Evolutionary conservation across 2,329 filamentous ascomycete genomes (phyloP).

Genomic region (Calycina herbarum): DNA sequence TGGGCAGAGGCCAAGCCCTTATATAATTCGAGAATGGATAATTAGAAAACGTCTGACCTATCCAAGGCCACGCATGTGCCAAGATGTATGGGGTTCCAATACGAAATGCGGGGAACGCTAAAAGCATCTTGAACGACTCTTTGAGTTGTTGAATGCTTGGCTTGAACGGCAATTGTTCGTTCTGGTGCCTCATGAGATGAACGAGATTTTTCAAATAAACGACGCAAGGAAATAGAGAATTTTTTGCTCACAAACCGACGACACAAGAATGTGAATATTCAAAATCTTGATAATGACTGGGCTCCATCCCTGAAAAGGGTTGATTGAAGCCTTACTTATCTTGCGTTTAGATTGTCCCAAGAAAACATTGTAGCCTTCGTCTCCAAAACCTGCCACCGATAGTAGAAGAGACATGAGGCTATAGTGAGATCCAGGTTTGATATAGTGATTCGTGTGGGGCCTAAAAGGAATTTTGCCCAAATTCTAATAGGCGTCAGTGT

Average conservation of each 20-base stretch:
- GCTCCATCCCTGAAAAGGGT: background rate
- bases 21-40: conserved; percentile 8
- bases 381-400: background rate
- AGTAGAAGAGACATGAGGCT: conserved; percentile 14
- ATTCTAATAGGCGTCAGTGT: background rate
- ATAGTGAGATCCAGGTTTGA: conserved; percentile 2
- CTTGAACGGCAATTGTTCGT: conserved; percentile 1
- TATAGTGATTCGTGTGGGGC: conserved; percentile 16
- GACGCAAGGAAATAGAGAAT: background rate
- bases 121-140: background rate
- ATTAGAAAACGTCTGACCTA: background rate
- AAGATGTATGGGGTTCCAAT: background rate
- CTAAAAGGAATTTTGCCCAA: conserved; percentile 3
- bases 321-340: background rate
- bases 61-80: background rate
- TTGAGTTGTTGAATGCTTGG: conserved; percentile 1
- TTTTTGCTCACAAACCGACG: background rate
- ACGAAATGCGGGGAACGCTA: conserved; percentile 6
- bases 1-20: conserved; percentile 13
- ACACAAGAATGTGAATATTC: background rate
- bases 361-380: background rate
- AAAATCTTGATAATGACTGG: background rate
- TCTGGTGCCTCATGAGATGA: conserved; percentile 6
- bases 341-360: background rate
- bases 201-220: background rate